Evolutionary conservation across 2,329 filamentous ascomycete genomes (phyloP).

Genomic region (Cercospora brassicicola): DNA sequence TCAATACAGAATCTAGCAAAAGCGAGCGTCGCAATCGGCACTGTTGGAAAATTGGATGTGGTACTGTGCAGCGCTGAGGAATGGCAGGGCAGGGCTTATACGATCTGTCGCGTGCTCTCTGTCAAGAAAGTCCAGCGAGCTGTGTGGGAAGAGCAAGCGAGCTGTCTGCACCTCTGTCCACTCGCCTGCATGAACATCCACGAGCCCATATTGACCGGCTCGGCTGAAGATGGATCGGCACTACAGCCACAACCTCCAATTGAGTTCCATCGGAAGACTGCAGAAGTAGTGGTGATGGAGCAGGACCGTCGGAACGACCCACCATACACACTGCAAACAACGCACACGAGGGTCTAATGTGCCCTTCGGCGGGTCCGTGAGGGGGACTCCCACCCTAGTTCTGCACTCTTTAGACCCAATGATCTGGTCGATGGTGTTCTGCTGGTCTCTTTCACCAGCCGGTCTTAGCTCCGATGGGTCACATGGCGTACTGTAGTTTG

Average conservation of each 20-base stretch:
- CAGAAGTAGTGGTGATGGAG: neutral
- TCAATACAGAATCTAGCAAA: neutral
- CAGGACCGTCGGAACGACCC: neutral
- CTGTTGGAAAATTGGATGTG: neutral
- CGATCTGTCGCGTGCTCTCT: neutral
- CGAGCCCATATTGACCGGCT: neutral
- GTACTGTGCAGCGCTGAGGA: neutral
- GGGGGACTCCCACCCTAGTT: neutral
- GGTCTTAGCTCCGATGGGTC: neutral
- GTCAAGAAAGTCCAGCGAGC: neutral
- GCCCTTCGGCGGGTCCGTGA: neutral
- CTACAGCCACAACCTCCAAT: neutral
- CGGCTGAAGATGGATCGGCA: conserved; percentile 1
- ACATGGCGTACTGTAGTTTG: neutral
- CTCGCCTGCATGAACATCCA: neutral
- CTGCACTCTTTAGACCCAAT: neutral
- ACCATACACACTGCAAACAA: neutral
- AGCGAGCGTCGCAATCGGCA: neutral
- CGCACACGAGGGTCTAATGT: neutral
- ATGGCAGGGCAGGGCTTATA: neutral
- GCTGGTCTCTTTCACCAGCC: neutral
- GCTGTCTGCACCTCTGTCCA: neutral
- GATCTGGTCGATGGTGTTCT: neutral
- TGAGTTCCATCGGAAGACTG: neutral
- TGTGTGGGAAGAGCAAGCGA: neutral